Percentiles rank a stretch among this genome's conserved stretches.
These are phyloP conservation scores for Nidularia sp. DNA, from an alignment of 768 basidiomycete species.

Conservation along the genomic window DNA sequence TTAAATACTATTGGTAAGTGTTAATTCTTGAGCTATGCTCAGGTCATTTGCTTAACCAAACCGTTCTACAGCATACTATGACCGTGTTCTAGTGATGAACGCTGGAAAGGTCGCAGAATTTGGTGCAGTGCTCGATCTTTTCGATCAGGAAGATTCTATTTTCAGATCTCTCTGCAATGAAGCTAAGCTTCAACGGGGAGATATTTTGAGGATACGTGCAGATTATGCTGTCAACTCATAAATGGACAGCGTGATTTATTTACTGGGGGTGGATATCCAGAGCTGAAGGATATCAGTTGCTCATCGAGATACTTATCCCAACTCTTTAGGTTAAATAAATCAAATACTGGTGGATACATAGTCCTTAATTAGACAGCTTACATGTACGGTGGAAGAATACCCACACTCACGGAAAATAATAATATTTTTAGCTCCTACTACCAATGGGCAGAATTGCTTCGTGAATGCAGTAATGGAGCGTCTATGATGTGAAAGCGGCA, in stretches of 20 bases:
- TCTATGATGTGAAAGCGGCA: no score
- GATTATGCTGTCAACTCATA: constrained; percentile 14
- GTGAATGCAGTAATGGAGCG: no score
- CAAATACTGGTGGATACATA: no score
- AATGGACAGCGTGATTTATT: background rate
- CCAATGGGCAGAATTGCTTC: no score
- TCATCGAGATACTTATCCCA: no score
- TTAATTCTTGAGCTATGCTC: background rate
- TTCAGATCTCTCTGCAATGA: constrained; percentile 71
- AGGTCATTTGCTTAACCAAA: background rate
- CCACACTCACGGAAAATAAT: no score
- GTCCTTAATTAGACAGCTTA: no score
- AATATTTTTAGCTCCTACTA: no score
- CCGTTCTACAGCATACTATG: constrained; percentile 47
- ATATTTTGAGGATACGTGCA: constrained; percentile 51
- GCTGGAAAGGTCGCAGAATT: constrained; percentile 66
- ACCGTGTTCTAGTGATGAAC: constrained; percentile 72
- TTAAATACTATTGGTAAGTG: constrained; percentile 50
- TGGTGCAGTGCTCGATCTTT: constrained; percentile 67
- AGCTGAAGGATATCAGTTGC: background rate
- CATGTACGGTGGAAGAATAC: no score
- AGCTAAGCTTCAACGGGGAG: constrained; percentile 50
- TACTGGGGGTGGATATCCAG: background rate
- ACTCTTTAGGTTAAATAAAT: no score
- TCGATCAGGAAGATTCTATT: constrained; percentile 57